These are phyloP conservation scores for Populus deltoides DNA, from an alignment of 345 rosid genomes.

Conservation along the genomic window DNA sequence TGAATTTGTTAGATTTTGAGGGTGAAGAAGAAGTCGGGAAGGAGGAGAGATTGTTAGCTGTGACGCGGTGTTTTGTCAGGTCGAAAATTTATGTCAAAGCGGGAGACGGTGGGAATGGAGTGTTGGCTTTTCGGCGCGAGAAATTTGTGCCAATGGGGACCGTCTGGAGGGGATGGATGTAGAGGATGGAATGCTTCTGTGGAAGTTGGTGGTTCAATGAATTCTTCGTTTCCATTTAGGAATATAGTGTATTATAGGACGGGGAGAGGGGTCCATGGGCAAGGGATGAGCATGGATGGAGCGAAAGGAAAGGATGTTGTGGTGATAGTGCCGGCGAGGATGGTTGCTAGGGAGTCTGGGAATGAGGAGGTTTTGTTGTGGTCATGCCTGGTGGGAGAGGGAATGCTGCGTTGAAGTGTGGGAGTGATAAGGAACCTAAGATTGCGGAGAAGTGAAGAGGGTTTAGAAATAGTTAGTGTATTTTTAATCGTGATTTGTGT, in stretches of 20 bases:
- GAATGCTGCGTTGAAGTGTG: conserved; percentile 82
- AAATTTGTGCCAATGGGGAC: conserved; percentile 87
- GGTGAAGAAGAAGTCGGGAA: conserved; percentile 47
- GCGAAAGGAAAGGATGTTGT: conserved; percentile 78
- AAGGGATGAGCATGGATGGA: conserved; percentile 68
- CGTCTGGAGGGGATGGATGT: conserved; percentile 97
- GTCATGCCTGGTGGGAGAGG: conserved; percentile 91
- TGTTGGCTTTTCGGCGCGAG: conserved; percentile 82
- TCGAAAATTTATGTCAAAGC: conserved; percentile 80
- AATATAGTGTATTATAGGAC: conserved; percentile 82
- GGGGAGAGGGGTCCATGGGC: conserved; percentile 74
- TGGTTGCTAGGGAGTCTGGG: conserved; percentile 70
- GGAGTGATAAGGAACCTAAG: conserved; percentile 76
- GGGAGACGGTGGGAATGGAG: conserved; percentile 91
- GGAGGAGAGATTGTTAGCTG: conserved; percentile 91
- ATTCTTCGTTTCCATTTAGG: conserved; percentile 77
- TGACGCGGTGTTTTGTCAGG: conserved; percentile 88
- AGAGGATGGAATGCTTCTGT: conserved; percentile 82
- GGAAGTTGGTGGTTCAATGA: conserved; percentile 78
- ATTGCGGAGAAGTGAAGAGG: conserved; percentile 97
- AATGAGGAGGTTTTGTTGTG: conserved; percentile 73
- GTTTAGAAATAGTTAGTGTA: conserved; percentile 80
- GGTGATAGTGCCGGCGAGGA: conserved; percentile 86
- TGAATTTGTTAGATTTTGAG: conserved; percentile 31
- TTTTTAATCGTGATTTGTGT: conserved; percentile 1